These are phyloP conservation scores for Fagopyrum esculentum DNA, from an alignment of 148 eudicot species.

Conservation along the genomic window DNA sequence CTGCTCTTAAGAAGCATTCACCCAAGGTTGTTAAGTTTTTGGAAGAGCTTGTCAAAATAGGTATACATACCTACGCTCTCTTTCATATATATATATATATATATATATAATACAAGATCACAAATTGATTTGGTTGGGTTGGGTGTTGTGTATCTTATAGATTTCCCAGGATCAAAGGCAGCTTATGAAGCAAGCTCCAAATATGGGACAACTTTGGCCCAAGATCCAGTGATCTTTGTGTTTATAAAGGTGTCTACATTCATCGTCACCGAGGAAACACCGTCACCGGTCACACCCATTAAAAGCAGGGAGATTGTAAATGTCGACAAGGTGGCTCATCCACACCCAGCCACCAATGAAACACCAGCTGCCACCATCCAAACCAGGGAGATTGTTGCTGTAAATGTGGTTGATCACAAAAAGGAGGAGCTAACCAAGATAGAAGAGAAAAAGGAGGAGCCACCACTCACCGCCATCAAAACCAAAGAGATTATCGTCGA, in stretches of 20 bases:
- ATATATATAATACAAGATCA: no score
- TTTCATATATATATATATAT: no score
- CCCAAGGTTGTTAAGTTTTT: conserved; percentile 50
- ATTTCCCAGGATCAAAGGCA: conserved; percentile 59
- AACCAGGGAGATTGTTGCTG: not conserved
- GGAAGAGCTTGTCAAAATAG: conserved; percentile 51
- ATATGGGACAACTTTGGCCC: conserved; percentile 33
- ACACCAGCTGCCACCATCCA: not conserved
- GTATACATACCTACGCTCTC: no score
- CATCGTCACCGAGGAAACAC: conserved; percentile 31
- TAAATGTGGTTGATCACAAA: not conserved
- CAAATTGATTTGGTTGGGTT: not conserved
- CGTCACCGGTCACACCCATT: conserved; percentile 20
- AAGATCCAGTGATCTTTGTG: conserved; percentile 43
- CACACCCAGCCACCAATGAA: not conserved
- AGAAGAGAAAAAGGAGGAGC: conserved; percentile 8
- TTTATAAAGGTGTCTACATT: conserved; percentile 60
- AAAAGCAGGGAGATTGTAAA: no score
- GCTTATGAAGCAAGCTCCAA: conserved; percentile 39
- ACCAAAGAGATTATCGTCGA: not conserved
- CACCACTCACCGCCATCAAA: not conserved
- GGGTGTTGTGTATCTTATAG: no score
- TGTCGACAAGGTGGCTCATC: no score
- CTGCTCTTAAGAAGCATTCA: conserved; percentile 49
- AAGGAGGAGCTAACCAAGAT: no score